A percentile compares a stretch with the other conserved stretches of the same genome.
Evolutionary conservation across 2,329 filamentous ascomycete species (phyloP).

Genomic region (Trichophyton simii): DNA sequence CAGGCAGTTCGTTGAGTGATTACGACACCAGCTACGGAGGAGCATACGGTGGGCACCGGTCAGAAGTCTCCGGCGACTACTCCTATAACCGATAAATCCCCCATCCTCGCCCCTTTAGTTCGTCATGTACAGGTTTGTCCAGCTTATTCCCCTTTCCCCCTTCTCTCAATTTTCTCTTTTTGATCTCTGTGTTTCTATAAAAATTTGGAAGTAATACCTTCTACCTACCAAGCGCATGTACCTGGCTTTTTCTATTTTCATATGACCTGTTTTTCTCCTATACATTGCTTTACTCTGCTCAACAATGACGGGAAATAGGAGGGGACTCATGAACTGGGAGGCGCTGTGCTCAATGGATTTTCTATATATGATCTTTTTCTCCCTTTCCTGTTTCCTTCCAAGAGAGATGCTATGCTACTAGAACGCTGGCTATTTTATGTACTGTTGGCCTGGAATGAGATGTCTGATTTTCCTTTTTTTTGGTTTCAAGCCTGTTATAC

Average conservation of each 20-base stretch:
- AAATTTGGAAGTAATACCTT: background rate
- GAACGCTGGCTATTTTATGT: background rate
- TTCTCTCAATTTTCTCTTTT: background rate
- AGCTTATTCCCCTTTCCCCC: background rate
- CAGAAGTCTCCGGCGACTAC: slow-evolving; percentile 7
- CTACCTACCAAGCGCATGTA: background rate
- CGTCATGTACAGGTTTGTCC: background rate
- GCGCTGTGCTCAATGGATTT: background rate
- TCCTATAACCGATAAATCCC: slow-evolving; percentile 5
- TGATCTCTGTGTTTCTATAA: background rate
- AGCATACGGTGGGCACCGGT: slow-evolving; percentile 22
- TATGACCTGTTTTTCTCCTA: background rate
- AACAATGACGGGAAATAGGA: background rate
- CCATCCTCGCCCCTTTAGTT: background rate
- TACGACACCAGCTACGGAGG: slow-evolving; percentile 33
- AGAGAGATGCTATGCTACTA: too few species aligned
- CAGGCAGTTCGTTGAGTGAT: slow-evolving; percentile 27
- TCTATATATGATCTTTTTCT: background rate
- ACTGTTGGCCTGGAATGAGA: background rate
- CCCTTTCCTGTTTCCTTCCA: background rate
- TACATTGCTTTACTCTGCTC: too few species aligned
- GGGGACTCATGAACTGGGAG: background rate
- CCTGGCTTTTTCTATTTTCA: background rate
- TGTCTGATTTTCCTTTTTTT: background rate
- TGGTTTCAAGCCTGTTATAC: background rate